These are phyloP conservation scores for Gypsophila paniculata DNA, from an alignment of 179 eudicot species.

Conservation along the genomic window DNA sequence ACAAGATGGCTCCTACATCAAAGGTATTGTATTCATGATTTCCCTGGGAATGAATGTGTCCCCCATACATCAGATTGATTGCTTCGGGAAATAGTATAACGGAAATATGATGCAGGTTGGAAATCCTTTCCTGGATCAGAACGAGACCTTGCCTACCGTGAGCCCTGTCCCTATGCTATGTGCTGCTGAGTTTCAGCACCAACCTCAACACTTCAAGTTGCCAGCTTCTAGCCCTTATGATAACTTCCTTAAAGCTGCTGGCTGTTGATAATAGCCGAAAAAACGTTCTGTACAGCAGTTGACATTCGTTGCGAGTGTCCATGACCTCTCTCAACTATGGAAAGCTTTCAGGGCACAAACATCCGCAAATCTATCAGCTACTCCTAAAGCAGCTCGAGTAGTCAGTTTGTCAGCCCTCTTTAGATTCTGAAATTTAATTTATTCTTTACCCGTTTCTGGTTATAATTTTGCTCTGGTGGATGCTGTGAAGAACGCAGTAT, in stretches of 20 bases:
- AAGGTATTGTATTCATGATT: slow-evolving; percentile 27
- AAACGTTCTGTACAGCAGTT: not conserved
- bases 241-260: slow-evolving; percentile 81
- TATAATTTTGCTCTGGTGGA: slow-evolving; percentile 13
- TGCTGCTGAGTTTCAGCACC: slow-evolving; percentile 46
- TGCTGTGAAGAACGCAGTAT: slow-evolving; percentile 18
- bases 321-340: not conserved
- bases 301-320: slow-evolving; percentile 17
- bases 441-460: slow-evolving; percentile 21
- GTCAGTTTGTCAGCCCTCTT: slow-evolving; percentile 12
- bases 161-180: slow-evolving; percentile 34
- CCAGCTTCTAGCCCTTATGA: slow-evolving; percentile 85
- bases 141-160: slow-evolving; percentile 18
- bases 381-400: slow-evolving; percentile 24
- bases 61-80: not conserved
- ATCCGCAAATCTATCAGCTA: slow-evolving; percentile 20
- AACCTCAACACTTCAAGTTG: slow-evolving; percentile 51
- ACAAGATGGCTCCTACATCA: slow-evolving; percentile 22
- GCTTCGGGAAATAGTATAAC: not conserved
- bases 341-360: slow-evolving; percentile 7
- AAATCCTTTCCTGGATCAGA: slow-evolving; percentile 30
- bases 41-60: not conserved
- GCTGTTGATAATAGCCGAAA: slow-evolving; percentile 33
- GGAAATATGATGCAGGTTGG: slow-evolving; percentile 39
- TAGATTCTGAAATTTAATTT: slow-evolving; percentile 23